Conservation (phyloP, 2,329 filamentous ascomycete genomes). For the Calonectria hawksworthii region DNA sequence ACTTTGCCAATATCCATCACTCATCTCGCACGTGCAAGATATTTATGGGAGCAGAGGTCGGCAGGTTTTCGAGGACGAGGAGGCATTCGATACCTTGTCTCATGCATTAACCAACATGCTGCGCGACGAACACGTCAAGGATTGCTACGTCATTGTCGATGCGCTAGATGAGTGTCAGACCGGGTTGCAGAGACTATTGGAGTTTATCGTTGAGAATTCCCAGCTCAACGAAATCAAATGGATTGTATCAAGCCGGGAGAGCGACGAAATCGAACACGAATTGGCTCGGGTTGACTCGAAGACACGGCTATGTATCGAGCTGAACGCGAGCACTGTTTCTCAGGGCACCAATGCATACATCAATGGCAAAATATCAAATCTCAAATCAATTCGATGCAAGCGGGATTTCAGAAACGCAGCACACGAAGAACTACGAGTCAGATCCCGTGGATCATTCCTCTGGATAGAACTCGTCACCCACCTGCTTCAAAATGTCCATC, state of each 20-base stretch:
- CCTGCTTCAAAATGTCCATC: neutral
- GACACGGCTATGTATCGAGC: constrained; percentile 52
- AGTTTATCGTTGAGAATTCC: constrained; percentile 32
- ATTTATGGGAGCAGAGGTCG: neutral
- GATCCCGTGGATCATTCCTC: neutral
- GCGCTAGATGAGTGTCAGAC: constrained; percentile 61
- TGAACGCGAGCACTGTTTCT: constrained; percentile 48
- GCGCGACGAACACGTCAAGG: neutral
- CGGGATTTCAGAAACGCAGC: neutral
- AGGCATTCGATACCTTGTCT: neutral
- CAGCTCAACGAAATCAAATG: constrained; percentile 50
- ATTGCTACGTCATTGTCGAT: constrained; percentile 55
- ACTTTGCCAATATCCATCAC: neutral
- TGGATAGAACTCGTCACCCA: neutral
- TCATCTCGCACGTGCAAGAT: neutral
- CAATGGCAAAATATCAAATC: neutral
- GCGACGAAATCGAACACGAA: constrained; percentile 22
- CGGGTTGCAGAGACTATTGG: constrained; percentile 48
- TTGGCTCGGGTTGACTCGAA: constrained; percentile 47
- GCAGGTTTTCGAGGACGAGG: neutral
- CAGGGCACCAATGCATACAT: neutral
- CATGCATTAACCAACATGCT: neutral
- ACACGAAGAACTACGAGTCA: neutral
- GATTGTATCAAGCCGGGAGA: constrained; percentile 61
- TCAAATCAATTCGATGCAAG: neutral